Base-by-base conservation (phyloP, 306 rosid genomes). In the Vigna mungo region DNA sequence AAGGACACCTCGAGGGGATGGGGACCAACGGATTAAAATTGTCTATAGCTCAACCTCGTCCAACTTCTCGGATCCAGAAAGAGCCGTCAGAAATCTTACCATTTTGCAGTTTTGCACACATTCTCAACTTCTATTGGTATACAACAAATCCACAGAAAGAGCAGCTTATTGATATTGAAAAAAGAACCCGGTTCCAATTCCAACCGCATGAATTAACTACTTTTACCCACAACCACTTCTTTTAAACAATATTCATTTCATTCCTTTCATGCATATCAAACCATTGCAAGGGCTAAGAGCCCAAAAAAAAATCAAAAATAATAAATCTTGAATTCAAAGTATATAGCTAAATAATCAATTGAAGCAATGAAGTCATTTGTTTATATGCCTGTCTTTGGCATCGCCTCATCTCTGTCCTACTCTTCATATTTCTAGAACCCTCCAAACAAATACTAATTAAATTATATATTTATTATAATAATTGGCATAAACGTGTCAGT, bases 171-270 rank as follows among this genome's bases (percentile, higher is more conserved):
- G n/a, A 15, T 14, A 55, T 73, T 73, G 60, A 6, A 44, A 55
- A 67, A 37, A 5, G 58, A 52, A 48, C 49, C 60, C 18, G 68
- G 21, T 68, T 75, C 44, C 85, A 68, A 51, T 76, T 69, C 68
- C 65, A 69, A 32, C 73, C 81, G 30, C 81, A 7, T 69, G 72
- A 75, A 68, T 75, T n/a, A 81, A 63, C 84, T 75, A 75, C 71
- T 49, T 68, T 37, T 54, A 36, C 72, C 84, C 77, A 75, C 54
- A 74, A 55, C 18, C 37, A 30, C 41, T 0, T 49, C 4, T 39
- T 70, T 52, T 41, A 18, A 41, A 30, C 11, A 71, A 25, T 13
- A n/a, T 15, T 53, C 13, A 20, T 52, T 62, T 15, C 11, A 20
- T n/a, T 14, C 10, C 55, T 37, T 13, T 74, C 70, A 66, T 58